A percentile compares a stretch with the other conserved stretches of the same genome.
Evolutionary conservation across 2,329 filamentous ascomycete genomes (phyloP).

Genomic region (Cadophora luteo-olivacea): DNA sequence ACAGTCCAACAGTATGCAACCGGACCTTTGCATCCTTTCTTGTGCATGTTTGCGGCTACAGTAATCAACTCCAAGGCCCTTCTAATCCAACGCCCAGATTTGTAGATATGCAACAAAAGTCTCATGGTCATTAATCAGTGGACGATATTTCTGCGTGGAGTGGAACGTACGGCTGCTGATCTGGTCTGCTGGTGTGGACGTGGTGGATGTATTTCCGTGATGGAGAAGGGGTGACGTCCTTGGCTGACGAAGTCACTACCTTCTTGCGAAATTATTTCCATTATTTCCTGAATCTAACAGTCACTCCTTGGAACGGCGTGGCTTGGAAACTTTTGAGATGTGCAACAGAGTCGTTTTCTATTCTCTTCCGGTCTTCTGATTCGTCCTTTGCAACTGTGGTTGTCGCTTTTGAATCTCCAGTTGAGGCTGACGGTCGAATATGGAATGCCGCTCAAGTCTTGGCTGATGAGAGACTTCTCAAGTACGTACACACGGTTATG

Average conservation of each 20-base stretch:
- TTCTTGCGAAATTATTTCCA: neutral
- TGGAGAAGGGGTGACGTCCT: neutral
- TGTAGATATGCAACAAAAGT: neutral
- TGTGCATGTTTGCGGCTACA: neutral
- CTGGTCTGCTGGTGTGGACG: neutral
- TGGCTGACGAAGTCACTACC: neutral
- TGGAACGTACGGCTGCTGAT: conserved; percentile 1
- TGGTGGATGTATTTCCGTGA: neutral
- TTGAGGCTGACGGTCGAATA: neutral
- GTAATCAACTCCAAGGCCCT: conserved; percentile 7
- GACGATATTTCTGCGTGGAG: neutral
- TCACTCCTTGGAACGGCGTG: neutral
- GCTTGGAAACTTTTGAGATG: neutral
- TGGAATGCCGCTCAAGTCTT: neutral
- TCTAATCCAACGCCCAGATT: conserved; percentile 7
- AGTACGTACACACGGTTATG: neutral
- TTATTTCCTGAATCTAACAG: neutral
- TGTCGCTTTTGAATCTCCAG: neutral
- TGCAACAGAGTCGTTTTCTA: neutral
- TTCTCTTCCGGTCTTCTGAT: neutral
- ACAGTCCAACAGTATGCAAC: neutral
- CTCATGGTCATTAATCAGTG: neutral
- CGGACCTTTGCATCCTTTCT: neutral
- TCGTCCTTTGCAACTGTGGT: neutral
- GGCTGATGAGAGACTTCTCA: neutral